Percentiles rank a stretch among this genome's conserved stretches.
These are phyloP conservation scores for Vitis rupestris DNA, from an alignment of 164 flowering plant species.

Conservation along the genomic window DNA sequence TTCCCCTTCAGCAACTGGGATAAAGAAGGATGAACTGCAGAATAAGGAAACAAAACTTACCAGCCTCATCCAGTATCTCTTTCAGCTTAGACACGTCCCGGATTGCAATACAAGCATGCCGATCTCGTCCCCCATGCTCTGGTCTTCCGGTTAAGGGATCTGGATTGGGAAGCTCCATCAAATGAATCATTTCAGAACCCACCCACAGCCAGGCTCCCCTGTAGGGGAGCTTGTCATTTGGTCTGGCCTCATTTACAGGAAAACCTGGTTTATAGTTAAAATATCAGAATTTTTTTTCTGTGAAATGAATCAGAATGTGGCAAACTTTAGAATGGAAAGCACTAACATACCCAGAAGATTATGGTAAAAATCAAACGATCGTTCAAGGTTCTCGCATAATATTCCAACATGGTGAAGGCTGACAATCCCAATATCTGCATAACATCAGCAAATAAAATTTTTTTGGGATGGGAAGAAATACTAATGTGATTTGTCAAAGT, in stretches of 20 bases:
- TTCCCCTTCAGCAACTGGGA: neutral
- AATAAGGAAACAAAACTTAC: conserved; percentile 27
- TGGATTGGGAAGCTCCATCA: conserved; percentile 99
- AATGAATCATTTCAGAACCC: conserved; percentile 97
- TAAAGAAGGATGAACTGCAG: neutral
- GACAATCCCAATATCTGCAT: conserved; percentile 79
- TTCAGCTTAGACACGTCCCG: conserved; percentile 81
- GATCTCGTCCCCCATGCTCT: conserved; percentile 92
- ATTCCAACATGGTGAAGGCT: conserved; percentile 92
- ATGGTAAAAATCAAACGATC: conserved; percentile 86
- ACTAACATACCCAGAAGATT: conserved; percentile 63
- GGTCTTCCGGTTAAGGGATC: conserved; percentile 91
- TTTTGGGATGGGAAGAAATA: neutral
- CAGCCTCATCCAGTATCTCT: conserved; percentile 73
- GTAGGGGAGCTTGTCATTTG: conserved; percentile 93
- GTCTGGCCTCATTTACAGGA: conserved; percentile 89
- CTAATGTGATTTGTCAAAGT: neutral
- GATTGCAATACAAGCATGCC: conserved; percentile 88
- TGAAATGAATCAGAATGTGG: neutral
- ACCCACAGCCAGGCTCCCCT: conserved; percentile 99
- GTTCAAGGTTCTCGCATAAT: conserved; percentile 83
- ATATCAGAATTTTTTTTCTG: neutral
- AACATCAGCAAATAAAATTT: neutral
- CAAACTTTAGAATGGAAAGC: neutral
- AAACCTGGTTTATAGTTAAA: conserved; percentile 34